Evolutionary conservation across 768 basidiomycete species (phyloP), one percentile per base, ranked within the genome.

Genomic region (Tulasnella calospora): DNA sequence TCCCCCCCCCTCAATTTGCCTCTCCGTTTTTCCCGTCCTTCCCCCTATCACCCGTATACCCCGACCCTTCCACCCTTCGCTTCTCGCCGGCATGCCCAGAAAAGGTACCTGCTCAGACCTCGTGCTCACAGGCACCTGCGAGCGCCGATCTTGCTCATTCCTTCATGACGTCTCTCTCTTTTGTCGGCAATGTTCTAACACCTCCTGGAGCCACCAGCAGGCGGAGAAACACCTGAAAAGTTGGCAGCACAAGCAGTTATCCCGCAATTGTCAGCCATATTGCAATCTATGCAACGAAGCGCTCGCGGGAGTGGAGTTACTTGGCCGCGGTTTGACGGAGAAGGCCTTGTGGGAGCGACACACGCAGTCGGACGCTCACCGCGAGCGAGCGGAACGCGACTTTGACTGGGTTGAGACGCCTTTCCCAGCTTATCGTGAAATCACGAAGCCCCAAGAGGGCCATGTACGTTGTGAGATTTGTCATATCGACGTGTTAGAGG

Each of bases 351-450:
- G 61, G 61, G 61, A 67, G 61, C 61, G 61, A 6, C 61, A 67
- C 61, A 67, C 27, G 61, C 30, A 67, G 61, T 35, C 33, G 61
- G 61, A 67, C 61, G 33, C 61, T 13, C 61, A 67, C 27, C 61
- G 61, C 33, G 61, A 67, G 13, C 27, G 61, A 2, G 61, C 61
- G 30, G 61, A 67, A 35, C 61, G 61, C 61, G 61, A 67, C 61
- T 67, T 67, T 17, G 27, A 67, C 27, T 67, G 61, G 61, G 15
- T 67, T 33, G 61, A 67, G 30, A 67, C 61, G 2, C 61, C 61
- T 27, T 33, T 67, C n/a, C 61, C 61, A 67, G 61, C 61, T 33
- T 67, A 67, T 67, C 61, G 61, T 12, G 61, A 67, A 67, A 67
- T 30, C 61, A 67, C 61, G 7, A 17, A 67, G 30, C 61, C 61